Evolutionary conservation across 208 protist genomes (phyloP).

Genomic region (Acanthamoeba triangularis): DNA sequence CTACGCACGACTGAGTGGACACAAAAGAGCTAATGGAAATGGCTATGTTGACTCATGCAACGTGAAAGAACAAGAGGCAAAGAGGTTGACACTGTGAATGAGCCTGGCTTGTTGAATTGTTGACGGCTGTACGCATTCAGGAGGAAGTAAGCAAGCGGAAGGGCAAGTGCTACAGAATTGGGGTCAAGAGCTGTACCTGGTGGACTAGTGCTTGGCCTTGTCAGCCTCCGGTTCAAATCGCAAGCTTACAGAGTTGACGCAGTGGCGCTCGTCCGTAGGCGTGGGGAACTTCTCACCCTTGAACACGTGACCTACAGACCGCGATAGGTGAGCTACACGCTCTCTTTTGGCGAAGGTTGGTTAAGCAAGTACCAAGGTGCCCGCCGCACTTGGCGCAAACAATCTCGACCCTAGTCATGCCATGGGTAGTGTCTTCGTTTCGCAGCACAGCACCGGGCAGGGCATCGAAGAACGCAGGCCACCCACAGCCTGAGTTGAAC

Average conservation of each 20-base stretch:
- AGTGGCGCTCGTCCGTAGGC: conserved; percentile 86
- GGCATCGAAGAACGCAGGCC: conserved; percentile 86
- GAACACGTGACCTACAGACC: conserved; percentile 72
- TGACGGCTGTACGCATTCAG: no score
- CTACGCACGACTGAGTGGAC: no score
- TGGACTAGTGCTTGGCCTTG: not conserved
- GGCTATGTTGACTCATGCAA: no score
- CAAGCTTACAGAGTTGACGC: conserved; percentile 86
- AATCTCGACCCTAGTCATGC: conserved; percentile 84
- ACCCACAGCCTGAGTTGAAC: conserved; percentile 88
- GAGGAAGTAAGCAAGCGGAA: no score
- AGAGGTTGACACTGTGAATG: no score
- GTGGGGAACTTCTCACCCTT: conserved; percentile 83
- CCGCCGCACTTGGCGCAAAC: conserved; percentile 85
- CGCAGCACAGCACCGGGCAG: conserved; percentile 75
- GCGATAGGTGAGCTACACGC: not conserved
- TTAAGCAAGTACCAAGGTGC: conserved; percentile 85
- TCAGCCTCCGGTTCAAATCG: conserved; percentile 68
- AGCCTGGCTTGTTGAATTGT: no score
- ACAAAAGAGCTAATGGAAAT: no score
- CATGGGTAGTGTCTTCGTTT: conserved; percentile 75
- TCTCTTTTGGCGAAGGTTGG: not conserved
- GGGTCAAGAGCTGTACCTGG: no score
- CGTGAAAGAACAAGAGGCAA: no score
- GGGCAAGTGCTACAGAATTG: no score